Evolutionary conservation across 345 rosid species (phyloP).

Genomic region (Populus davidiana): DNA sequence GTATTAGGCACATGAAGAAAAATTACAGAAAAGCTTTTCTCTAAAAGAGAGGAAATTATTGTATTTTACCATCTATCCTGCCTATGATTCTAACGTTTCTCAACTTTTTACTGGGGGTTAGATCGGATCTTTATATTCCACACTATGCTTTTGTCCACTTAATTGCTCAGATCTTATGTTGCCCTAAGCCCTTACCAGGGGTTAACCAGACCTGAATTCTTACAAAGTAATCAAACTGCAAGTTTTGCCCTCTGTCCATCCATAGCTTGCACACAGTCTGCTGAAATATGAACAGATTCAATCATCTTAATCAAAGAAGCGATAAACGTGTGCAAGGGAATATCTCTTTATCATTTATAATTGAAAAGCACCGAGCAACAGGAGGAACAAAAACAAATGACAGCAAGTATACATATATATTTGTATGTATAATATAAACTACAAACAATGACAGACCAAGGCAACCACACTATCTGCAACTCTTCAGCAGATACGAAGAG

Average conservation of each 20-base stretch:
- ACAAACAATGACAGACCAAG: slow-evolving; percentile 10
- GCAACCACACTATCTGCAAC: slow-evolving; percentile 62
- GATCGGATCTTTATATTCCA: background rate
- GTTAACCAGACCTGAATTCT: too few relatives aligned
- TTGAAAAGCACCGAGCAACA: slow-evolving; percentile 11
- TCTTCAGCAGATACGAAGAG: slow-evolving; percentile 72
- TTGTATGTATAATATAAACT: slow-evolving; percentile 15
- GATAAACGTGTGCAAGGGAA: background rate
- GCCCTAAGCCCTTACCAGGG: background rate
- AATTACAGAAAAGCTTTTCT: too few relatives aligned
- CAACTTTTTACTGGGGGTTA: too few relatives aligned
- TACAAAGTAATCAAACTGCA: too few relatives aligned
- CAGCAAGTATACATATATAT: slow-evolving; percentile 4
- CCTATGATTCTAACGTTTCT: too few relatives aligned
- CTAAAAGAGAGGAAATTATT: too few relatives aligned
- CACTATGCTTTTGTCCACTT: background rate
- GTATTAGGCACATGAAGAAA: too few relatives aligned
- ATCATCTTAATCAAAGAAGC: background rate
- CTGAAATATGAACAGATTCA: background rate
- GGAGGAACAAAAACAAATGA: background rate
- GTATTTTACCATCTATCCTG: too few relatives aligned
- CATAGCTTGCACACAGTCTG: background rate
- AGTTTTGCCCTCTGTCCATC: background rate
- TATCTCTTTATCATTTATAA: slow-evolving; percentile 9
- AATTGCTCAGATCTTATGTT: background rate